A percentile compares a stretch with the other conserved stretches of the same genome.
phyloP scores from a whole-genome alignment of 306 rosid species.

The Luffa aegyptiaca region DNA sequence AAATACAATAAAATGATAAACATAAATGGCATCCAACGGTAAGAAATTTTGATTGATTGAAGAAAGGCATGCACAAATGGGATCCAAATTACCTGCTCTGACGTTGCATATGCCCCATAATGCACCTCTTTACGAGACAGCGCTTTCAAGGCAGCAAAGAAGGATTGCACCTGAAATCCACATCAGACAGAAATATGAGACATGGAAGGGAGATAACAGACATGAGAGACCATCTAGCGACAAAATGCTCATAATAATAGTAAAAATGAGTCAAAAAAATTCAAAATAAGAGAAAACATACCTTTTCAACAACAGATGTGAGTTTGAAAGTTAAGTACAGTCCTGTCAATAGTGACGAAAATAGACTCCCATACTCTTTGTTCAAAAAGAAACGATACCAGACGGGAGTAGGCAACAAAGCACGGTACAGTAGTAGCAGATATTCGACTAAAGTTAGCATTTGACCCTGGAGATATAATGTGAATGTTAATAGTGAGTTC shows the following conservation, averaged over 20 bases:
- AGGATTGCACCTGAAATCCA: conserved; percentile 49
- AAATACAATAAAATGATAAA: not conserved
- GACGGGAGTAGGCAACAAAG: conserved; percentile 89
- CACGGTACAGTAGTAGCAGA: conserved; percentile 79
- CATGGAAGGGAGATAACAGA: not conserved
- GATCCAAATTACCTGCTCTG: conserved; percentile 65
- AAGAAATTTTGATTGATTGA: not conserved
- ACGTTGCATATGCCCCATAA: conserved; percentile 95
- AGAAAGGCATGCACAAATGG: not conserved
- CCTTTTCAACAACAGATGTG: conserved; percentile 96
- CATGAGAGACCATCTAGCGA: not conserved
- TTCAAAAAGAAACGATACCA: conserved; percentile 99
- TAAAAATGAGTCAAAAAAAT: not conserved
- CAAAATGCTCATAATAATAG: not conserved
- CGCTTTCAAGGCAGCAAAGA: conserved; percentile 80
- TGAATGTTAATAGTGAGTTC: not conserved
- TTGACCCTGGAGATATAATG: conserved; percentile 56
- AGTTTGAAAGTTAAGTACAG: conserved; percentile 93
- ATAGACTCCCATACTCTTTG: conserved; percentile 95
- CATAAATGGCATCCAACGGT: not conserved
- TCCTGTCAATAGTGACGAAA: conserved; percentile 90
- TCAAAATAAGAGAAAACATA: conserved; percentile 9
- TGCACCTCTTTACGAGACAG: conserved; percentile 93
- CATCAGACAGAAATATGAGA: not conserved
- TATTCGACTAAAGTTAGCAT: conserved; percentile 88